Percentiles rank a stretch among this genome's conserved stretches.
phyloP scores from a whole-genome alignment of 78 protist species.

The Creolimax fragrantissima region DNA sequence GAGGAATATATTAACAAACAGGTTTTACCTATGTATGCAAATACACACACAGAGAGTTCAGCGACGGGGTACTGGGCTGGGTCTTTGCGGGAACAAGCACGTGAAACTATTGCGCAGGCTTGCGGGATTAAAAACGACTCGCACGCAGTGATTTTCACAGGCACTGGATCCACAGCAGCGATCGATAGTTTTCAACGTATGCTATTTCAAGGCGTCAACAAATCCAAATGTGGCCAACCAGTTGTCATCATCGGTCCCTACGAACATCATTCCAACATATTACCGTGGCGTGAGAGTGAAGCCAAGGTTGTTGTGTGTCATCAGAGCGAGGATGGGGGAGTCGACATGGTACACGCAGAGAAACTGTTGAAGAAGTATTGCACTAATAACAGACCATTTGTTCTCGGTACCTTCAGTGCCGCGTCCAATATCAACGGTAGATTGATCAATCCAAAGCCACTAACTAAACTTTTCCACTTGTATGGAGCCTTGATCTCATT shows the following conservation, averaged over 20 bases:
- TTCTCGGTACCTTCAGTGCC: slow-evolving; percentile 71
- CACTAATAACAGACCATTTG: background rate
- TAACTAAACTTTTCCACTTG: slow-evolving; percentile 43
- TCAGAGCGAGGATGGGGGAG: slow-evolving; percentile 4
- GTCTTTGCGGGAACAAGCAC: slow-evolving; percentile 26
- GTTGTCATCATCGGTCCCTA: slow-evolving; percentile 67
- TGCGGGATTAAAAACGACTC: background rate
- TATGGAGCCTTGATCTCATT: slow-evolving; percentile 56
- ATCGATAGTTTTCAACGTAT: slow-evolving; percentile 2
- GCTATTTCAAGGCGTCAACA: background rate
- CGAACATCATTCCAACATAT: slow-evolving; percentile 81
- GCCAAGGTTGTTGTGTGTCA: slow-evolving; percentile 23
- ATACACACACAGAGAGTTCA: slow-evolving; percentile 59
- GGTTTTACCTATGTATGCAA: slow-evolving; percentile 63
- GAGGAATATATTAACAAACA: slow-evolving; percentile 32
- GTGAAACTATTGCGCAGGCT: background rate
- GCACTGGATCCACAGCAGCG: slow-evolving; percentile 56
- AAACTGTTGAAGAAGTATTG: background rate
- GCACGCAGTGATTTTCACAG: slow-evolving; percentile 30
- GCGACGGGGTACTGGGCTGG: slow-evolving; percentile 42
- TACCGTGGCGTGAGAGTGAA: slow-evolving; percentile 80
- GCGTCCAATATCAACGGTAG: slow-evolving; percentile 79
- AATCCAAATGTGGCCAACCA: background rate
- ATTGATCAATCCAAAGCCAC: slow-evolving; percentile 29
- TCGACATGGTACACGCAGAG: slow-evolving; percentile 40